Base-by-base conservation (phyloP, 176 grass and related monocot genomes). In the bread wheat (Triticum aestivum) region DNA sequence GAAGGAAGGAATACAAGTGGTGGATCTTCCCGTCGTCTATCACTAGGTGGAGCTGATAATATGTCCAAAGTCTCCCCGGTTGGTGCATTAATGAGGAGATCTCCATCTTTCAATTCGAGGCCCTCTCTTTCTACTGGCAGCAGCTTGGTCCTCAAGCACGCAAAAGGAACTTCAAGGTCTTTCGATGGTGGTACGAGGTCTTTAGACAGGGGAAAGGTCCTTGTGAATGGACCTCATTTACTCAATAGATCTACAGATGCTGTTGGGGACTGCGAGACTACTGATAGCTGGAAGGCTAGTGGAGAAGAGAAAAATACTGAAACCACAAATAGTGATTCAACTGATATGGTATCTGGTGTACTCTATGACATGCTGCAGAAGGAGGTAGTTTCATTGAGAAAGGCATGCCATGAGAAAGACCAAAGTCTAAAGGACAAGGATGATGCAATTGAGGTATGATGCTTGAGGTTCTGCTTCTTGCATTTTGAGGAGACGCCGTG, bases 311-410 rank as follows among this genome's bases (percentile, higher is more conserved):
- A 93, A 83, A 52, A n/a, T 41, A 89, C 76, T 69, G 84, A 92
- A 67, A 73, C 76, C 11, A 82, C 79, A 85, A 86, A 87, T 65
- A 84, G 44, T 75, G 81, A 87, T 35, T 82, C 86, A 75, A 86
- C 58, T 84, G 96, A 93, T 87, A 84, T 61, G 66, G 96, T 98
- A 5, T 92, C 95, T 87, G 93, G 93, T 24, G 73, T 98, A 80
- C 88, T 98, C 12, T 98, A 98, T 92, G 96, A 98, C 63, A 88
- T 95, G 81, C 73, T 98, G 77, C 93, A 98, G 77, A 98, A 98
- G 86, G 96, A 98, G 78, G 96, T 98, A 10, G 80, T 98, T 81
- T 89, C 73, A 34, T 90, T 98, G 77, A 88, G 96, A 79, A 98
- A 95, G 89, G 69, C 91, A 83, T 93, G 96, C 68, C 77, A 94